These are phyloP conservation scores for Fusarium subglutinans DNA, from an alignment of 2,329 filamentous ascomycete genomes.

Conservation along the genomic window DNA sequence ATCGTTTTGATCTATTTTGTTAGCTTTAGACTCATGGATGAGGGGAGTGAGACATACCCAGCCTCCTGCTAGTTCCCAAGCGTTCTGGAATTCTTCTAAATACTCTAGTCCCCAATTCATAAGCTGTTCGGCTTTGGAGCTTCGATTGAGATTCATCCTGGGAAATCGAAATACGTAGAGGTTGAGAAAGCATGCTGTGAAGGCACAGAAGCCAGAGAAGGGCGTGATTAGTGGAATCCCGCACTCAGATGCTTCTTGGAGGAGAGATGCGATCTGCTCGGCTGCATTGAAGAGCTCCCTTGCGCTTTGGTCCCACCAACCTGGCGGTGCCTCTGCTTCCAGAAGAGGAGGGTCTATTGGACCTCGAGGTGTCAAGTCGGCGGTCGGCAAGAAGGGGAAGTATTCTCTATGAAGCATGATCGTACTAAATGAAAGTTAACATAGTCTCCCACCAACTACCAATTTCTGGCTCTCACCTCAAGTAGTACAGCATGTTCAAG, in stretches of 20 bases:
- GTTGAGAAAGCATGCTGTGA: constrained; percentile 55
- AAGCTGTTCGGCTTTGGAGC: constrained; percentile 19
- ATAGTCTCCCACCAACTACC: neutral
- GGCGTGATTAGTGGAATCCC: constrained; percentile 51
- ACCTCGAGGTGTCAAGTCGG: constrained; percentile 47
- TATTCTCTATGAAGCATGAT: constrained; percentile 56
- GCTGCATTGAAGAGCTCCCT: constrained; percentile 49
- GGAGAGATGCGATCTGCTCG: constrained; percentile 47
- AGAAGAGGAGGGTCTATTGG: constrained; percentile 53
- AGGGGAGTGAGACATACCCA: neutral
- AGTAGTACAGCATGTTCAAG: constrained; percentile 55
- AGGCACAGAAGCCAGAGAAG: constrained; percentile 57
- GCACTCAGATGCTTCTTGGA: constrained; percentile 51
- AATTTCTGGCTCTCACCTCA: constrained; percentile 47
- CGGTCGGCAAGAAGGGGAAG: constrained; percentile 54
- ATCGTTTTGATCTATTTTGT: constrained; percentile 35
- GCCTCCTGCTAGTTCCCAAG: constrained; percentile 35
- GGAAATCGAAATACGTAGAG: constrained; percentile 53
- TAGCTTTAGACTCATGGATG: neutral
- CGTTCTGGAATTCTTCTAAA: constrained; percentile 34
- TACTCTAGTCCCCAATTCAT: constrained; percentile 37
- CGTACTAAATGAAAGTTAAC: constrained; percentile 36
- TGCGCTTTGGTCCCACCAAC: constrained; percentile 53
- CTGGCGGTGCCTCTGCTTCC: constrained; percentile 48
- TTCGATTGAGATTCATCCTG: constrained; percentile 48